A percentile compares a stretch with the other conserved stretches of the same genome.
Evolutionary conservation across 2,329 filamentous ascomycete species (phyloP).

Genomic region (Colletotrichum musae): DNA sequence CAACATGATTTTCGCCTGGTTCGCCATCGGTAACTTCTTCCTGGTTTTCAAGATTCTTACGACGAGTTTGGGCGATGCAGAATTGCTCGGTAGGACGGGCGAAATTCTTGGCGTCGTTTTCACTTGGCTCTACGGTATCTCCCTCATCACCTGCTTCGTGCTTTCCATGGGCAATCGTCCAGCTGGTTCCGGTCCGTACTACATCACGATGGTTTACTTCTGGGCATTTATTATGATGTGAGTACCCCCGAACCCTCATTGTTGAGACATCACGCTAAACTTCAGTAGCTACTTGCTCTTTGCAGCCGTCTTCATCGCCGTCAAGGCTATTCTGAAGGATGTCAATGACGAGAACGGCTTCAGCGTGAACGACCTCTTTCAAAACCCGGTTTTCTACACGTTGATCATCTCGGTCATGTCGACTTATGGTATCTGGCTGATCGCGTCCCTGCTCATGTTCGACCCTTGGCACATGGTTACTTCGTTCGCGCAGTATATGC

Average conservation of each 20-base stretch:
- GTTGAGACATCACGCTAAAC: conserved; percentile 43
- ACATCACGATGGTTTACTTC: conserved; percentile 98
- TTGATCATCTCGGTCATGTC: conserved; percentile 93
- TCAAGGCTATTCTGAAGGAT: conserved; percentile 84
- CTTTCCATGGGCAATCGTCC: conserved; percentile 94
- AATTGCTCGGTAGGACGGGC: conserved; percentile 83
- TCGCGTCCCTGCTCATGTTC: conserved; percentile 93
- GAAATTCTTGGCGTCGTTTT: conserved; percentile 90
- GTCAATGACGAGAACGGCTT: conserved; percentile 74
- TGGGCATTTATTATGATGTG: conserved; percentile 96
- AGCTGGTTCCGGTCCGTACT: conserved; percentile 92
- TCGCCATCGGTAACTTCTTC: conserved; percentile 99
- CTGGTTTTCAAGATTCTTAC: conserved; percentile 98
- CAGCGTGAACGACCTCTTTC: conserved; percentile 80
- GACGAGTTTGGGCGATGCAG: conserved; percentile 79
- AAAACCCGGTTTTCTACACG: conserved; percentile 91
- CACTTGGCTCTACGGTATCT: conserved; percentile 95
- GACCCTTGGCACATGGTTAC: conserved; percentile 99
- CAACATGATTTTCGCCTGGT: conserved; percentile 99
- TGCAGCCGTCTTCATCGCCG: conserved; percentile 93
- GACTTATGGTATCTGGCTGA: conserved; percentile 93
- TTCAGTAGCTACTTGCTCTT: conserved; percentile 85
- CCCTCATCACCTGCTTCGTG: conserved; percentile 94
- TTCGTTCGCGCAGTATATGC: conserved; percentile 93
- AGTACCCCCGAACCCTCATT: conserved; percentile 50